Evolutionary conservation across 192 early-diverging fungal genomes (phyloP).

Genomic region (Podila clonocystis): DNA sequence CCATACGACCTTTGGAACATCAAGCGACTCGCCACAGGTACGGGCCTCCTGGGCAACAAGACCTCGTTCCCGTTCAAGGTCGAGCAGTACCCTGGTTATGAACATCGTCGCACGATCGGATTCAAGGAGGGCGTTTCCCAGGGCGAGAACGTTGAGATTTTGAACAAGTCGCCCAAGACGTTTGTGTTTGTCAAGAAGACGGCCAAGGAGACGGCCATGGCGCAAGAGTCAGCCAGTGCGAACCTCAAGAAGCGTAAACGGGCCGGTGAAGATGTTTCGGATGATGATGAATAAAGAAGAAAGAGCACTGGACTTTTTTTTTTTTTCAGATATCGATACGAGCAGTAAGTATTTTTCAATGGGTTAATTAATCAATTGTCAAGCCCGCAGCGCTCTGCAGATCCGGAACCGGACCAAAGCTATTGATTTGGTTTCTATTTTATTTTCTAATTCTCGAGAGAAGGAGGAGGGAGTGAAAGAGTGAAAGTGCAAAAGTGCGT

Average conservation of each 20-base stretch:
- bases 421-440: too few relatives aligned
- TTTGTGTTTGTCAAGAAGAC: conserved; percentile 73
- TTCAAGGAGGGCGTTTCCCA: conserved; percentile 84
- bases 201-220: conserved; percentile 56
- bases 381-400: too few relatives aligned
- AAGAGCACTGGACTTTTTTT: too few relatives aligned
- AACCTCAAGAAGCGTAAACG: conserved; percentile 44
- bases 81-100: conserved; percentile 82
- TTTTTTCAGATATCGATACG: too few relatives aligned
- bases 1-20: conserved; percentile 95
- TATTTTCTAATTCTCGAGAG: too few relatives aligned
- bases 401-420: too few relatives aligned
- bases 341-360: too few relatives aligned
- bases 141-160: conserved; percentile 83
- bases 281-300: conserved; percentile 33
- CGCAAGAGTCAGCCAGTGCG: conserved; percentile 38
- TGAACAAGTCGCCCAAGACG: conserved; percentile 68
- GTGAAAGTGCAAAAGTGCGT: too few relatives aligned
- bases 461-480: too few relatives aligned
- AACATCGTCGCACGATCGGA: conserved; percentile 95
- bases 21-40: conserved; percentile 74
- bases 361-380: too few relatives aligned
- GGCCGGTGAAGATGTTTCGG: conserved; percentile 47
- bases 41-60: conserved; percentile 64
- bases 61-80: conserved; percentile 73